Base-by-base conservation (phyloP, 1,139 yeast genomes). In the Williopsis jadinii region DNA sequence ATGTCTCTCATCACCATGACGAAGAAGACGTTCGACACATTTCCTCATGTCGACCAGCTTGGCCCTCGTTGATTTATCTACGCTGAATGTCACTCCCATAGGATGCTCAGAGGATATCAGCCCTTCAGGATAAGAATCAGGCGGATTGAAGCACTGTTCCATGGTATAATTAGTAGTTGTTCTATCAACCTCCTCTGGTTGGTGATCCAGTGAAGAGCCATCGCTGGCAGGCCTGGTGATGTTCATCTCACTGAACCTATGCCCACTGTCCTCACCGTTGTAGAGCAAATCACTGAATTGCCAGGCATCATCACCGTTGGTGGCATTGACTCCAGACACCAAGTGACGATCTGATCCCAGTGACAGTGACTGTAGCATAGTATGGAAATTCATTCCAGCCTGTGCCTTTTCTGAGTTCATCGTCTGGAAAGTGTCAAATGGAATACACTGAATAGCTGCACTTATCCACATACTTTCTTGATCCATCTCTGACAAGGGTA, bases 1-100 rank as follows among this genome's bases (percentile, higher is more conserved):
- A 31, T 75, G 80, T 45, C 84, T 71, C 38, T 82, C 90, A 41
- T 80, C 90, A n/a, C 74, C 70, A 28, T 28, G n/a, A 46, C 61
- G 67, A 45, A 68, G 66, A 30, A 65, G 61, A 37, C 67, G 66
- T 0, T 68, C 57, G 1, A 81, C 71, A 30, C 68, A 56, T 11
- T 67, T 63, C 9, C 66, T 64, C 73, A 79, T 79, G 2, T 64
- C 62, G 45, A 67, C 66, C 40, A 83, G 63, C 11, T 68, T 63
- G 10, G 62, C 55, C 37, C 72, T 64, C n/a, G 79, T 61, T 3
- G 66, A 59, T 24, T 73, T 66, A 13, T 77, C 69, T 2, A 71
- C 63, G n/a, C 68, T 66, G 45, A 81, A 60, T 10, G 70, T 63
- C 1, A 67, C 54, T 32, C 59, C 55, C 36, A 60, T 48, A 35